Base-by-base conservation (phyloP, 441 rosid genomes). In the Aleurites moluccanus region DNA sequence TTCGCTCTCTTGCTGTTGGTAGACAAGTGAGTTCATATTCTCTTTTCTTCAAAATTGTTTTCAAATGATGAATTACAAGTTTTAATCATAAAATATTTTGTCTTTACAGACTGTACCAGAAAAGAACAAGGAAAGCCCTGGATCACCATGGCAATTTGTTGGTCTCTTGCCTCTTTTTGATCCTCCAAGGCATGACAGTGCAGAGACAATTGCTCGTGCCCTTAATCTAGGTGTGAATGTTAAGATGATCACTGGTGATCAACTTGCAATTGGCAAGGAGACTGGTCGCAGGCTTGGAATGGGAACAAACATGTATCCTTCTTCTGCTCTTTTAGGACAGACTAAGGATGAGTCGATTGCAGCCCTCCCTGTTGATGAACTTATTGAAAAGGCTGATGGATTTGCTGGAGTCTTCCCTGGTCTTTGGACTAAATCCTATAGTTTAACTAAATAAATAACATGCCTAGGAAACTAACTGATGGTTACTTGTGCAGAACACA, bases 391-490 rank as follows among this genome's bases (percentile, higher is more conserved):
- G 83, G 97, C 97, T 20, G 97, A 94, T 80, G 98, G 99, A 35
- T 94, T 92, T 60, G 97, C 97, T 33, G 99, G 99, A 60, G 98
- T 95, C 73, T 92, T 95, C 82, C 99, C 97, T 11, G 97, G 98
- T 93, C 87, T 69, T 27, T 18, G 6, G 61, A 53, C 49, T 27
- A 20, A 38, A 4, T 27, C 33, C 15, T 10, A 13, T 4, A 50
- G 16, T 50, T 16, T 50, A 50, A 50, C 20, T 50, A 65, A 62
- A 2, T 62, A 10, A 50, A 28, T 10, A 13, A 20, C 52, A 9
- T 35, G 9, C 27, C 40, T 52, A 3, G 13, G n/a, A 27, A 67
- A 23, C 63, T 82, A 79, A 78, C 72, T 52, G 11, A 56, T 57
- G 49, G n/a, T n/a, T 33, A 33, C 23, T 10, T 9, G 50, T 70